Evolutionary conservation across 257 asterid species (phyloP), one percentile per base, ranked within the genome.

Genomic region (Mentha longifolia): DNA sequence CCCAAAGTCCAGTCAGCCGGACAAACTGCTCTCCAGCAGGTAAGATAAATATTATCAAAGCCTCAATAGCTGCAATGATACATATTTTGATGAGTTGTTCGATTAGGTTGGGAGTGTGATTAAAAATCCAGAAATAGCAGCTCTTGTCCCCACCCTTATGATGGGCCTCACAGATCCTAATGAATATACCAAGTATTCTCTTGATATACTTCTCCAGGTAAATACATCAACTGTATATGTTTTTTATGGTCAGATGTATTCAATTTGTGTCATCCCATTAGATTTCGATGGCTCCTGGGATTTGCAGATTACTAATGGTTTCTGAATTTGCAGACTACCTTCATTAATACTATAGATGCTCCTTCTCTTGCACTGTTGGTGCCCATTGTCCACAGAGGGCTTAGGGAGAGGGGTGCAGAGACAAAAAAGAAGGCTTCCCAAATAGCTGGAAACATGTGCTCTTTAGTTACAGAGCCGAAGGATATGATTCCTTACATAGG

Each of bases 1-100:
- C 97, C 99, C 41, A 95, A 95, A 89, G 99, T 95, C 87, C 99
- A 95, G 76, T 85, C 97, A 5, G 97, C 99, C 55, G 99, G 96
- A 79, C 97, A 95, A 87, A 88, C 97, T 19, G 97, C 99, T 31
- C 99, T 95, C 67, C 98, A 92, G 83, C 99, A 94, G 87, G 98
- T 94, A 79, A 71, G 62, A 56, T 64, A 56, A 15, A 47, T 41
- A 9, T 63, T 65, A 46, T 28, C 74, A 45, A 71, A 52, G 65
- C 57, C 69, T 69, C 71, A 70, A 45, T 68, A 56, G 42, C 65
- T 61, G 61, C 45, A 19, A 25, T 35, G 33, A 65, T 61, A 62
- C 71, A 60, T 49, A 67, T 14, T 56, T 43, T 76, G 70, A 50
- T 30, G 46, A 61, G 72, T 59, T 30, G 45, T 75, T 80, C 54